Base-by-base conservation (phyloP, 257 asterid genomes). In the Solanum ossicruentum region DNA sequence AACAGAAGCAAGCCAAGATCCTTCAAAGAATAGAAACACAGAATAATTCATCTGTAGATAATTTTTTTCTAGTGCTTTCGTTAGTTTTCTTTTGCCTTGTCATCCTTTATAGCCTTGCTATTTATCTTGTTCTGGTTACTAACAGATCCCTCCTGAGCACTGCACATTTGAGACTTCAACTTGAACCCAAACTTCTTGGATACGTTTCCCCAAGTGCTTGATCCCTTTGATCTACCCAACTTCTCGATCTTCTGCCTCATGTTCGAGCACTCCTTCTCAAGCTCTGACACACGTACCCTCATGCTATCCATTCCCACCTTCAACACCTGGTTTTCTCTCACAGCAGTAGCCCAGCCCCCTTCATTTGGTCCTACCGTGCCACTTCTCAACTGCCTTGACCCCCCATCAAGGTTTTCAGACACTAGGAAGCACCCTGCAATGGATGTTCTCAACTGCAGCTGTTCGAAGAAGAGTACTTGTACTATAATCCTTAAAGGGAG, bases 391-490 rank as follows among this genome's bases (percentile, higher is more conserved):
- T 94, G 99, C 60, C 98, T 91, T 28, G 99, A 96, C 28, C 97
- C 97, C 1, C 97, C 98, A 4, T 95, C 98, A 2, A 96, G 98
- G 84, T 96, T 96, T 65, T 93, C 99, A 0, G 99, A 96, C 66
- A 96, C 99, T 23, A 96, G 89, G 91, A 96, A 96, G 87, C 98
- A 96, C 36, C 99, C 98, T 0, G 98, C 99, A 8, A 96, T 96
- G 60, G 98, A 96, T 47, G 98, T 96, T 84, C 98, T 89, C 28
- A 96, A 85, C 69, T 96, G 99, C 17, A 96, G 92, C 95, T 96
- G 99, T 91, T 96, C 98, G 71, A 96, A 96, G 95, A 96, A 96
- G 87, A 96, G 97, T 87, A 96, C 99, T 81, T 96, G 99, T 72
- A 96, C 97, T 60, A 96, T 90, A 69, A 93, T 84, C 89, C 99